Evolutionary conservation across 805 yeast genomes (phyloP).

Genomic region (Candida alai): DNA sequence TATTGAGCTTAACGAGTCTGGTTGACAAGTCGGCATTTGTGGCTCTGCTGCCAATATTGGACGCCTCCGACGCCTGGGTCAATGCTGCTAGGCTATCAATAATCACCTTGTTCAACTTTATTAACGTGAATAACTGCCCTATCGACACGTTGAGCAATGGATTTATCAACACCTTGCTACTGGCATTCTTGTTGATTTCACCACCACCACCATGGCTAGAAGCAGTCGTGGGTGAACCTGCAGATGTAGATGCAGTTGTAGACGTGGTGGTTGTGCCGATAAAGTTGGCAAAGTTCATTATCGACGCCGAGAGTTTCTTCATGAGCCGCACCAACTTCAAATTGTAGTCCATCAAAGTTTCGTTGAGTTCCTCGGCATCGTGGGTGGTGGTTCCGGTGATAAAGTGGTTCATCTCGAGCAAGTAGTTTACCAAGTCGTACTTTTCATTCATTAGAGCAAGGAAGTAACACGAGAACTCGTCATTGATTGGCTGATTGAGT

Average conservation of each 20-base stretch:
- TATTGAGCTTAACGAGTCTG: slow-evolving; percentile 32
- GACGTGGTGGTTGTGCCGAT: slow-evolving; percentile 14
- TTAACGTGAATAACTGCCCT: slow-evolving; percentile 31
- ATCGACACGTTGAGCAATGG: slow-evolving; percentile 33
- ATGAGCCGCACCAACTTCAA: slow-evolving; percentile 36
- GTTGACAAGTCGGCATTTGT: slow-evolving; percentile 19
- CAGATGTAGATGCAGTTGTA: slow-evolving; percentile 8
- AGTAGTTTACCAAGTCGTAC: slow-evolving; percentile 31
- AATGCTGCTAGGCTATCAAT: slow-evolving; percentile 26
- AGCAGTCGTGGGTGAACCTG: background rate
- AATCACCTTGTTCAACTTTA: slow-evolving; percentile 33
- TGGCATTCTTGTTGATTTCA: background rate
- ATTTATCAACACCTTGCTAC: slow-evolving; percentile 12
- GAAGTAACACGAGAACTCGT: slow-evolving; percentile 18
- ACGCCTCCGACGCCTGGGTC: slow-evolving; percentile 8
- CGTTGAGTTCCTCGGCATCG: slow-evolving; percentile 17
- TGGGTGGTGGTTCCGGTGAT: slow-evolving; percentile 5
- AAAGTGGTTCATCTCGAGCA: slow-evolving; percentile 26
- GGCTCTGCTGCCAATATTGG: background rate
- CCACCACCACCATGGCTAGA: no score
- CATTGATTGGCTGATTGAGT: slow-evolving; percentile 1
- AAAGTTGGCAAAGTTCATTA: slow-evolving; percentile 28
- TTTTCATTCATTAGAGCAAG: slow-evolving; percentile 29
- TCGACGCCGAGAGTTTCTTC: slow-evolving; percentile 28
- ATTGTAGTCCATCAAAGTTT: slow-evolving; percentile 31